Base-by-base conservation (phyloP, 2,329 filamentous ascomycete species). In the Aureobasidium sp. region DNA sequence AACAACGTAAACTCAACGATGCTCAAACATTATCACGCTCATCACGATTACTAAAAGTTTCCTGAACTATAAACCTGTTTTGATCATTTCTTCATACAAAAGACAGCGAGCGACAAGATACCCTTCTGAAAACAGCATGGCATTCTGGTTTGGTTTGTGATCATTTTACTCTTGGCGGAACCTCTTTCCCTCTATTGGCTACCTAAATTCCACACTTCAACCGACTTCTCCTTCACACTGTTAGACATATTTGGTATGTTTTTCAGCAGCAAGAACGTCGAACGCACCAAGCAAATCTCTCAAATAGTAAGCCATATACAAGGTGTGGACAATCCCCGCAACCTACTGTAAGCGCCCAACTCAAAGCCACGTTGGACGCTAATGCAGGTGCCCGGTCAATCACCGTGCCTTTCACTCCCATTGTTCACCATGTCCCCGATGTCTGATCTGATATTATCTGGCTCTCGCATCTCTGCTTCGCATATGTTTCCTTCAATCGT, bases 1-100 rank as follows among this genome's bases (percentile, higher is more conserved):
- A 80, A 60, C 69, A 71, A 60, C 72, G 71, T 60, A 74, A 74
- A 62, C 61, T 68, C 32, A 63, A 67, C 30, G 61, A 62, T 40
- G 54, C 57, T 22, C 67, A 69, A 54, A 29, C 29, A 17, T 24
- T 51, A 14, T 35, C 37, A 40, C 30, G 37, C 30, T 17, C 53
- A 29, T 38, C 35, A 30, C 45, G 24, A 38, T 11, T 37, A 7
- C 32, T 55, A 17, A 55, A 55, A 40, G 38, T 21, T 19, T 30
- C 17, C 16, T 51, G 10, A 51, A 7, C 7, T 17, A 44, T 41
- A 45, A 11, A 22, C 4, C 25, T 38, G 14, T 12, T 39, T 37
- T 38, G 39, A 22, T 32, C 17, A n/a, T 53, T 45, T 29, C 27
- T 53, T 35, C 38, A 22, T 39, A 27, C 32, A 21, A 30, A 29